Evolutionary conservation across 257 asterid genomes (phyloP), one percentile per base, ranked within the genome.

Genomic region (Fraxinus anomala): DNA sequence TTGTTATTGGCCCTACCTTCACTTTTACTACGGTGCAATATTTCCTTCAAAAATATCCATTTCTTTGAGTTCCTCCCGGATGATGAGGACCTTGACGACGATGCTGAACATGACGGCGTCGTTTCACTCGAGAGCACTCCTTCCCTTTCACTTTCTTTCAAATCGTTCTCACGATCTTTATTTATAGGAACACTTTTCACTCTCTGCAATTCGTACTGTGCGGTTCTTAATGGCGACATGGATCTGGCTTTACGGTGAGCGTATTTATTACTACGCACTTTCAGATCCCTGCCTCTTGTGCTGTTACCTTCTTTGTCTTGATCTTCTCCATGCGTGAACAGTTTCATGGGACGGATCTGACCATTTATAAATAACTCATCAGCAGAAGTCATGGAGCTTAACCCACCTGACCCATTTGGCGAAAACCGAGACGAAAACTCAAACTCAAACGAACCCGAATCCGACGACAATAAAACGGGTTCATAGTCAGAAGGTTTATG

Each of bases 21-120:
- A 80, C 93, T 89, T 78, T 85, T 85, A 85, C 93, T 89, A 76
- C 90, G 70, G 75, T 83, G 83, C 8, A 89, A 81, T 0, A 89
- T 87, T 77, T 89, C 93, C 89, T 89, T 89, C 14, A 89, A 80
- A 39, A 87, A 89, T 51, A 87, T 79, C 93, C 93, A 89, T 42
- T 87, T 89, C 88, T 84, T 89, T 76, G 93, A 89, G 85, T 87
- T 89, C 65, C 93, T 80, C 1, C 93, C 90, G 0, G 90, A 86
- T 1, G 93, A 89, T 2, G 93, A 89, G 24, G 91, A 87, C 26
- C 92, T 85, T 39, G 93, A 89, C 1, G 93, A 89, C 14, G 93
- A 89, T 0, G 89, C 86, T 0, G 93, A 89, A 86, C 87, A 85
- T 0, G 91, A 89, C 79, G 91, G 89, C 82, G 93, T 87, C 82